Conservation (phyloP, 768 basidiomycete genomes). For the Serendipita sp. region DNA sequence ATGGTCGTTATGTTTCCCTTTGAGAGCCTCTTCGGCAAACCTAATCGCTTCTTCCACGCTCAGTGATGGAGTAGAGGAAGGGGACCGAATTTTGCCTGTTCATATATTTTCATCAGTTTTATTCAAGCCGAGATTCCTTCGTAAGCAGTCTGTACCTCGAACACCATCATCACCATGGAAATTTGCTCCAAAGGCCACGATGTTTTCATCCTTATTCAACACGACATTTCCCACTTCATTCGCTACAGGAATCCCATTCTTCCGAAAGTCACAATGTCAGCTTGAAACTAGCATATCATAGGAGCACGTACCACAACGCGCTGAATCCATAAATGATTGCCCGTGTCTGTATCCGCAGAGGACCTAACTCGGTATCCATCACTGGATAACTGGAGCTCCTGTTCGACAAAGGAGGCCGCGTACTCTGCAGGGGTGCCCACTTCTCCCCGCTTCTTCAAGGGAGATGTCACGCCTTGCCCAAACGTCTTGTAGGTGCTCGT, state of each 20-base stretch:
- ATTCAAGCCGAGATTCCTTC: too few relatives aligned
- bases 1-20: conserved; percentile 28
- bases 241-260: conserved; percentile 11
- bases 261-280: not conserved
- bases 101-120: too few relatives aligned
- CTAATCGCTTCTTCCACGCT: conserved; percentile 23
- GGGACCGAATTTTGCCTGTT: conserved; percentile 8
- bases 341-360: not conserved
- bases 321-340: conserved; percentile 8
- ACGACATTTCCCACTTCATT: conserved; percentile 11
- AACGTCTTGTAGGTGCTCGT: not conserved
- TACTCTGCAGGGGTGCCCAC: not conserved
- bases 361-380: not conserved
- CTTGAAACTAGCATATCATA: not conserved
- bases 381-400: conserved; percentile 9
- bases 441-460: conserved; percentile 3
- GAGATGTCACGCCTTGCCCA: not conserved
- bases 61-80: conserved; percentile 26
- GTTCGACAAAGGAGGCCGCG: conserved; percentile 5
- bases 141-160: conserved; percentile 23
- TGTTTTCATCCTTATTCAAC: conserved; percentile 3
- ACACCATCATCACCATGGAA: conserved; percentile 18
- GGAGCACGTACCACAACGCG: conserved; percentile 8
- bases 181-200: conserved; percentile 6
- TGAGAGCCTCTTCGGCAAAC: conserved; percentile 24